A percentile compares a stretch with the other conserved stretches of the same genome.
phyloP scores from a whole-genome alignment of 345 rosid species.

The Aquilaria malaccensis region DNA sequence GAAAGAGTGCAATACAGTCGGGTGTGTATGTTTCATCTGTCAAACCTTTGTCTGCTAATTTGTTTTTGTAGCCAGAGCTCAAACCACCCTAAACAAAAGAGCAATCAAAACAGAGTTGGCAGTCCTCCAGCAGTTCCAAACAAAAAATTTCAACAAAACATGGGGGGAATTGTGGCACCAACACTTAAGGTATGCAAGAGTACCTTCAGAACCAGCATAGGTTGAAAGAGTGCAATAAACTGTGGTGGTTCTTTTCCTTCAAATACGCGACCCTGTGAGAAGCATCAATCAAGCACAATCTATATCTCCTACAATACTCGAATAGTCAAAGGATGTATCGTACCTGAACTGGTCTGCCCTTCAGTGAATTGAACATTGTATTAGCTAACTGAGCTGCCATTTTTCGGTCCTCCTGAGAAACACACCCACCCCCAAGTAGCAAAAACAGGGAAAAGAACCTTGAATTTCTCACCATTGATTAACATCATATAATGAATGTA shows the following conservation, averaged over 20 bases:
- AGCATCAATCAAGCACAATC: slow-evolving; percentile 17
- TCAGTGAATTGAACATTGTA: slow-evolving; percentile 65
- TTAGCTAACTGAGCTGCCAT: slow-evolving; percentile 63
- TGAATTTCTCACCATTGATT: too few relatives aligned
- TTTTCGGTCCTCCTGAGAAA: slow-evolving; percentile 70
- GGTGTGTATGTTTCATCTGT: slow-evolving; percentile 55
- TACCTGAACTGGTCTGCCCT: slow-evolving; percentile 91
- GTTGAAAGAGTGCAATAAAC: slow-evolving; percentile 77
- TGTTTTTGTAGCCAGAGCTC: slow-evolving; percentile 80
- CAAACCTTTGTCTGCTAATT: slow-evolving; percentile 45
- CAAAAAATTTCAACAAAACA: background rate
- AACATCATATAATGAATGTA: too few relatives aligned
- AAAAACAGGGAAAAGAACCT: too few relatives aligned
- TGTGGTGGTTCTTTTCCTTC: slow-evolving; percentile 94
- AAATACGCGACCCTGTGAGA: slow-evolving; percentile 59
- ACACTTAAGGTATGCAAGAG: background rate
- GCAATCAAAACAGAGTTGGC: slow-evolving; percentile 13
- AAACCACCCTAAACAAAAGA: slow-evolving; percentile 59
- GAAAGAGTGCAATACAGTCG: slow-evolving; percentile 67
- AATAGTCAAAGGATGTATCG: slow-evolving; percentile 8
- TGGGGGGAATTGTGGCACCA: background rate
- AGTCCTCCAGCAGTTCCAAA: slow-evolving; percentile 4
- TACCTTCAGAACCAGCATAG: slow-evolving; percentile 86
- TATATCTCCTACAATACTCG: slow-evolving; percentile 4
- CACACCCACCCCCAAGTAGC: background rate